Evolutionary conservation across 495 filamentous ascomycete species (phyloP), one percentile per base, ranked within the genome.

Genomic region (Penicillium chermesinum): DNA sequence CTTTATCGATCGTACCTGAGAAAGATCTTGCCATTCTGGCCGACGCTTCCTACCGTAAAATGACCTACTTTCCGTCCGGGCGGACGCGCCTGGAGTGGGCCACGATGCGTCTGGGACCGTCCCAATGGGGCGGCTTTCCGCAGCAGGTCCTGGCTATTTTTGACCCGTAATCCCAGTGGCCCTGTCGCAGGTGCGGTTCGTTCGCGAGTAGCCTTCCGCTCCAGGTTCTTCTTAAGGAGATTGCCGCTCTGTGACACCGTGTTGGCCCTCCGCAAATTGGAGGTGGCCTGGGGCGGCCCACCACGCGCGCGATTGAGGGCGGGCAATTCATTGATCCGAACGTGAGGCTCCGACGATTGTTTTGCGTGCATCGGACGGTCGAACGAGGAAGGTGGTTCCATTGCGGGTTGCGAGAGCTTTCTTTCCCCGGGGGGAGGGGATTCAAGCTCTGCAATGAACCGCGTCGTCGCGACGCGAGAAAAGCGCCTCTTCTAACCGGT

Each of bases 21-120:
- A 65, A 93, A 97, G 64, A 97, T 90, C 66, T 85, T 84, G 30
- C 91, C 91, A 71, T 93, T 91, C 61, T 89, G 87, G 38, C 90
- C 91, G 47, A 97, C 86, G 70, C 95, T 96, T 18, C 87, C 89
- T 46, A 96, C 91, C 8, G 89, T 88, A 66, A 96, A 97, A 59
- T 93, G 86, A 41, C 87, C 77, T 19, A 84, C 87, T 69, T 72
- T 75, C 51, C 72, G 70, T 38, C 57, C 56, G 16, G 53, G 51
- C 32, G 66, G 49, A 55, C 60, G 59, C n/a, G 54, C 55, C 47
- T 71, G 69, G 41, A 59, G 61, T 16, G 61, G 54, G 12, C 42
- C 44, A 10, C 64, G 55, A 10, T 61, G 63, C 38, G 59, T 58
- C 48, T 67, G 59, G 7, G 64, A 62, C 19, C 64, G 68, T 58